Conservation (phyloP, 768 basidiomycete species). For the Hirschioporus abietinus region DNA sequence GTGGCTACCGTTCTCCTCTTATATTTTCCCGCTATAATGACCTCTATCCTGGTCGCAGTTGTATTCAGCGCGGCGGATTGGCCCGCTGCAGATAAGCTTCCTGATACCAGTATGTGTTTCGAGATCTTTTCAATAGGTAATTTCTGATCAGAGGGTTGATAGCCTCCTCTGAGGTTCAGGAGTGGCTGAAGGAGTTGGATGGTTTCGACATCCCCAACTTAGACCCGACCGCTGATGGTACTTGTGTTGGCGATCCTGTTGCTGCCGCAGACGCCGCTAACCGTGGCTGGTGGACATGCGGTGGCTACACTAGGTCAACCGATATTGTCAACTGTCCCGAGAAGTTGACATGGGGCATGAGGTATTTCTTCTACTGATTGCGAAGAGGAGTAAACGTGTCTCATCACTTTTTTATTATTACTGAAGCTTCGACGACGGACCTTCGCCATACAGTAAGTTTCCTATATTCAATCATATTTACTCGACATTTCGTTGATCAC, state of each 20-base stretch:
- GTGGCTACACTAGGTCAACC: slow-evolving; percentile 52
- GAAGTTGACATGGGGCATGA: slow-evolving; percentile 73
- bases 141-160: slow-evolving; percentile 9
- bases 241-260: slow-evolving; percentile 54
- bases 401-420: no score
- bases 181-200: slow-evolving; percentile 75
- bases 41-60: slow-evolving; percentile 29
- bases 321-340: slow-evolving; percentile 67
- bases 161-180: slow-evolving; percentile 58
- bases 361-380: slow-evolving; percentile 24
- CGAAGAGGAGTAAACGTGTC: not conserved
- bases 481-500: slow-evolving; percentile 6
- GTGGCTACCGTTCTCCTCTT: not conserved
- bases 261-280: slow-evolving; percentile 51
- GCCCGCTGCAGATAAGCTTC: slow-evolving; percentile 58
- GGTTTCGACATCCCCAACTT: slow-evolving; percentile 64
- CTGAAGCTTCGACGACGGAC: slow-evolving; percentile 80
- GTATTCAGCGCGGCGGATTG: slow-evolving; percentile 43
- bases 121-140: slow-evolving; percentile 9
- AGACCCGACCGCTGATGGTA: slow-evolving; percentile 59
- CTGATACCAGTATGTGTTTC: slow-evolving; percentile 47
- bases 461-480: not conserved
- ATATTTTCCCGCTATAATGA: slow-evolving; percentile 6
- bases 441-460: slow-evolving; percentile 72
- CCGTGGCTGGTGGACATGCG: slow-evolving; percentile 91